These are phyloP conservation scores for Solanum piurae DNA, from an alignment of 257 asterid genomes.

Conservation along the genomic window DNA sequence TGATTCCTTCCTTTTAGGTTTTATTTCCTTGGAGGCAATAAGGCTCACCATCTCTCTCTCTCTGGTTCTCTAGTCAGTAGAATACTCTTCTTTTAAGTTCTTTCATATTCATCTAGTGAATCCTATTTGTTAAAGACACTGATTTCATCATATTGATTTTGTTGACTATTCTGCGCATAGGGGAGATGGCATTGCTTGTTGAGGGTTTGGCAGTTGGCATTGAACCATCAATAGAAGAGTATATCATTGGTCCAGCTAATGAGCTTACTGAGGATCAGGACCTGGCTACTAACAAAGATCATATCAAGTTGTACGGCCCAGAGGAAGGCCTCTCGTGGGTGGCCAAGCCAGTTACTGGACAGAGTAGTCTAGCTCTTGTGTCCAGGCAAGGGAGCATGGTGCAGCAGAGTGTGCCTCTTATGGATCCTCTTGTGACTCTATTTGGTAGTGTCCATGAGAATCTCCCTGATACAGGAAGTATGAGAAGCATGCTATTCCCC, in stretches of 20 bases:
- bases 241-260: constrained; percentile 52
- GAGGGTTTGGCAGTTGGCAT: constrained; percentile 65
- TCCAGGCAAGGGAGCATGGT: constrained; percentile 64
- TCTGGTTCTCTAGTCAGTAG: not conserved
- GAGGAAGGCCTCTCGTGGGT: constrained; percentile 71
- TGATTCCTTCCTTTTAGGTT: not conserved
- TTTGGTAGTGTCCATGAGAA: constrained; percentile 78
- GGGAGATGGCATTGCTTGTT: constrained; percentile 70
- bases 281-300: constrained; percentile 19
- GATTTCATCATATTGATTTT: not conserved
- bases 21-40: not conserved
- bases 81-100: not conserved
- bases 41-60: not conserved
- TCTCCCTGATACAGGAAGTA: constrained; percentile 53
- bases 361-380: constrained; percentile 43
- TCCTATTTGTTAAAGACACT: not conserved
- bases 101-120: not conserved
- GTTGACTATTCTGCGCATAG: constrained; percentile 19
- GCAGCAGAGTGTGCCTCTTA: constrained; percentile 35
- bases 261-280: constrained; percentile 42
- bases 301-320: constrained; percentile 59
- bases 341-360: constrained; percentile 52
- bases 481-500: constrained; percentile 80
- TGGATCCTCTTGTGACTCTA: constrained; percentile 78
- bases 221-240: constrained; percentile 63